phyloP scores from a whole-genome alignment of 331 rosid species.

The Saraca asoca region DNA sequence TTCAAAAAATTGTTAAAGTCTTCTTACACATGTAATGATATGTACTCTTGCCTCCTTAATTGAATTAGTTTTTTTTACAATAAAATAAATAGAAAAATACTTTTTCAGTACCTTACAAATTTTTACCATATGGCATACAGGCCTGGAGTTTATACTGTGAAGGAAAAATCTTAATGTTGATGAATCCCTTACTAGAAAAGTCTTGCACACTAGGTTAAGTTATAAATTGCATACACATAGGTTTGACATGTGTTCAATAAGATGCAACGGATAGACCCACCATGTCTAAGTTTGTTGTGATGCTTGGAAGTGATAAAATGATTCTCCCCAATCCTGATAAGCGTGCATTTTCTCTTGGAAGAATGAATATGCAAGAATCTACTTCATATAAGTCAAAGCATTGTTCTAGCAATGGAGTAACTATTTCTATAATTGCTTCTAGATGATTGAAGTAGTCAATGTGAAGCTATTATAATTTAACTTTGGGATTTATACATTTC shows the following conservation, averaged over 20 bases:
- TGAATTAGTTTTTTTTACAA: background rate
- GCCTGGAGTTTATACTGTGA: conserved; percentile 7
- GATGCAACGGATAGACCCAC: conserved; percentile 5
- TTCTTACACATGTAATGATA: background rate
- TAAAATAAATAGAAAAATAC: background rate
- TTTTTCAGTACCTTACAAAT: background rate
- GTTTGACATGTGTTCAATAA: conserved; percentile 10
- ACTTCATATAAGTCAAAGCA: too few species aligned
- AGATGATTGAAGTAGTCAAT: too few species aligned
- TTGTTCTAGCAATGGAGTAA: too few species aligned
- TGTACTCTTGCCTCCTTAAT: background rate
- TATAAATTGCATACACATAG: conserved; percentile 1
- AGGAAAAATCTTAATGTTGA: background rate
- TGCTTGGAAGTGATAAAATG: background rate
- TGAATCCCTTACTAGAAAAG: background rate
- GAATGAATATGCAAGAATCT: background rate
- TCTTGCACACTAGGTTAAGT: background rate
- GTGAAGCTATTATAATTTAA: too few species aligned
- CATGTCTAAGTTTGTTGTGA: background rate
- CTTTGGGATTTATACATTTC: too few species aligned
- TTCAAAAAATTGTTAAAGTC: background rate
- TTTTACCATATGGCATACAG: background rate
- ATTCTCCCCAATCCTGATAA: background rate
- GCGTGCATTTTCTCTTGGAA: background rate
- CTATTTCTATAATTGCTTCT: too few species aligned